Conservation (phyloP, 306 rosid genomes). For the Pachyrhizus erosus region DNA sequence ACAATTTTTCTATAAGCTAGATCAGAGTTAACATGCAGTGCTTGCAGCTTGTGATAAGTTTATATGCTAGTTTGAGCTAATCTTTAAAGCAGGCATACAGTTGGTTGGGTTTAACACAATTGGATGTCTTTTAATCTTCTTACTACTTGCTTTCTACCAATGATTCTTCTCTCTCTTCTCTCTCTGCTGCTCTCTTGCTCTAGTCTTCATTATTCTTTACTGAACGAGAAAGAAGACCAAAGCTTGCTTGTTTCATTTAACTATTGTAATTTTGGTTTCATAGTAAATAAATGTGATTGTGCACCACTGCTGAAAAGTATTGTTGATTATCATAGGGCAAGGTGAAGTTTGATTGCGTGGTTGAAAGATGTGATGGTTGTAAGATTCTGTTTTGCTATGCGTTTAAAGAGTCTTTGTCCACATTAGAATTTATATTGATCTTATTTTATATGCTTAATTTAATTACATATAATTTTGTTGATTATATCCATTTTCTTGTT, state of each 20-base stretch:
- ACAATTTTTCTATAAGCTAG: background rate
- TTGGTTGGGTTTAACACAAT: background rate
- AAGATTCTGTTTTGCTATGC: background rate
- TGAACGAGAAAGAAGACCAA: background rate
- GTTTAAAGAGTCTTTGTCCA: background rate
- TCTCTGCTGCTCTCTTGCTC: background rate
- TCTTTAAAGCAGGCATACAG: background rate
- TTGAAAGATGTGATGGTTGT: background rate
- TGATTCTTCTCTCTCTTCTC: background rate
- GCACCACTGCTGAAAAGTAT: slow-evolving; percentile 2
- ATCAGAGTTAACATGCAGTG: background rate
- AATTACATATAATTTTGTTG: background rate
- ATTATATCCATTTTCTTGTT: background rate
- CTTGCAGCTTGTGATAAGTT: background rate
- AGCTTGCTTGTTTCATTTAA: slow-evolving; percentile 4
- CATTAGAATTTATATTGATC: background rate
- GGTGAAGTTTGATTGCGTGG: background rate
- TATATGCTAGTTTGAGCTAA: slow-evolving; percentile 6
- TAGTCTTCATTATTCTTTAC: slow-evolving; percentile 17
- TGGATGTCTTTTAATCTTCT: background rate
- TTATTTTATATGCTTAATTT: background rate
- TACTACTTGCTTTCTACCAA: background rate
- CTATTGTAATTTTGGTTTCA: slow-evolving; percentile 18
- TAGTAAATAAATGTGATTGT: background rate
- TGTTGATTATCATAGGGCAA: background rate